These are phyloP conservation scores for Hyaloperonospora brassicae DNA, from an alignment of 352 stramenopile species.

Conservation along the genomic window DNA sequence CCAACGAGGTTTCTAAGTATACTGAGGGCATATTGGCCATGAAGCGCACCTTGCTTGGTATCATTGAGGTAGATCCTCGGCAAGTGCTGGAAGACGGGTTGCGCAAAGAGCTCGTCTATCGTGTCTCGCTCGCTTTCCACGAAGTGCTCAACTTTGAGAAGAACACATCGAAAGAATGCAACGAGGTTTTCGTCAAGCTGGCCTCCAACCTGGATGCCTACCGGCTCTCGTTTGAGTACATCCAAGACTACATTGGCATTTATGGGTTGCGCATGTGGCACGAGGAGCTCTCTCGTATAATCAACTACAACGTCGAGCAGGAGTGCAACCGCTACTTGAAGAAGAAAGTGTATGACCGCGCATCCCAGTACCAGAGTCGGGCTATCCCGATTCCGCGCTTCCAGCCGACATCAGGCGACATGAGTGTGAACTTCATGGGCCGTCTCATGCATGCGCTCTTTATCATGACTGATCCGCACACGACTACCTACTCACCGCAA, in stretches of 20 bases:
- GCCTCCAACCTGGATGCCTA: constrained; percentile 86
- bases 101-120: constrained; percentile 90
- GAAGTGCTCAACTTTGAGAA: constrained; percentile 83
- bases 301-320: constrained; percentile 94
- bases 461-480: constrained; percentile 88
- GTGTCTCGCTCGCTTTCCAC: constrained; percentile 79
- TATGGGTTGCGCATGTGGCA: constrained; percentile 94
- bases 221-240: constrained; percentile 89
- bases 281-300: constrained; percentile 90
- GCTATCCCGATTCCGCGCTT: constrained; percentile 91
- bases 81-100: constrained; percentile 91
- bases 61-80: constrained; percentile 91
- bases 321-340: constrained; percentile 93
- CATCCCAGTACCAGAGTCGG: constrained; percentile 87
- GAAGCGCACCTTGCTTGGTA: constrained; percentile 90
- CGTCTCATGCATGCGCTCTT: constrained; percentile 88
- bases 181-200: constrained; percentile 79
- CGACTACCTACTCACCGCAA: constrained; percentile 88
- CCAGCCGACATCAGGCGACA: constrained; percentile 69
- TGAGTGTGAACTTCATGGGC: constrained; percentile 91
- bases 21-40: constrained; percentile 92
- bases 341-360: constrained; percentile 89
- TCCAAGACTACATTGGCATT: constrained; percentile 94
- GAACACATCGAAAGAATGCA: constrained; percentile 76
- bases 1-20: constrained; percentile 93